A percentile compares a stretch with the other conserved stretches of the same genome.
Conservation (phyloP, 257 asterid species). For the Linaria vulgaris region DNA sequence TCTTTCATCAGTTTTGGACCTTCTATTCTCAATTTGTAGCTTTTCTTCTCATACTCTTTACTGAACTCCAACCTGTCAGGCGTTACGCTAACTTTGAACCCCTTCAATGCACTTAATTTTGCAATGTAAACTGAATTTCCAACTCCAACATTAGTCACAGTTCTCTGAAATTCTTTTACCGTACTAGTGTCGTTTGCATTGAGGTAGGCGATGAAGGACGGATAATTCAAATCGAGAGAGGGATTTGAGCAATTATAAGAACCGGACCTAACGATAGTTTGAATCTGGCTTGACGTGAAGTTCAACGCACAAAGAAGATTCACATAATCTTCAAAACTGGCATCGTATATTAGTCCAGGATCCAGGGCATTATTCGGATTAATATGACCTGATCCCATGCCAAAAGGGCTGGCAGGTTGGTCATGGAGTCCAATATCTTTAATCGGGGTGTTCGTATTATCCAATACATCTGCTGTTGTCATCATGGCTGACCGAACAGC, state of each 20-base stretch:
- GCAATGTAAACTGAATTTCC: not conserved
- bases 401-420: too few relatives aligned
- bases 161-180: not conserved
- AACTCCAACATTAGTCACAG: slow-evolving; percentile 5
- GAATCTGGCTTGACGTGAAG: not conserved
- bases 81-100: not conserved
- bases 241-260: not conserved
- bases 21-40: slow-evolving; percentile 6
- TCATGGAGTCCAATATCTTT: too few relatives aligned
- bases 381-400: too few relatives aligned
- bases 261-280: not conserved
- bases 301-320: not conserved
- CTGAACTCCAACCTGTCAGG: not conserved
- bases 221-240: not conserved
- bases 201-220: not conserved
- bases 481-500: slow-evolving; percentile 38
- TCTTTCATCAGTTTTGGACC: not conserved
- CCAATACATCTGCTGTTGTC: slow-evolving; percentile 29
- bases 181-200: not conserved
- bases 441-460: not conserved
- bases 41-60: slow-evolving; percentile 7
- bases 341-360: too few relatives aligned
- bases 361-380: too few relatives aligned
- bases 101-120: not conserved
- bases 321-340: too few relatives aligned